Base-by-base conservation (phyloP, 1,284 basidiomycete species). In the Trametes hirsuta region DNA sequence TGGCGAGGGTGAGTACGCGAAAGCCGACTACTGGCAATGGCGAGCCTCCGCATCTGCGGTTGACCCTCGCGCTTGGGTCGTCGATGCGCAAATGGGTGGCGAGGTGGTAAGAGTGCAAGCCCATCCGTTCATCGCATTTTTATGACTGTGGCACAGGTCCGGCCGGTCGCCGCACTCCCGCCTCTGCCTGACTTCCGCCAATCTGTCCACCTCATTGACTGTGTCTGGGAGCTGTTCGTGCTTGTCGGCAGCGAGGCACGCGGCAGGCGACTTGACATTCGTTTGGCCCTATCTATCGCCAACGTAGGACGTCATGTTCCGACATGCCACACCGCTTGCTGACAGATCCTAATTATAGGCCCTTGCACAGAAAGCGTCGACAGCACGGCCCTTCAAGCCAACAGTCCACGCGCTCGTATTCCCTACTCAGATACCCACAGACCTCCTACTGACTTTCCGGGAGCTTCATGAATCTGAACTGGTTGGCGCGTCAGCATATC, bases 21-120 rank as follows among this genome's bases (percentile, higher is more conserved):
- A 81, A 47, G 91, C 91, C 1, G 84, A 91, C 66, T 88, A 93
- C 71, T 93, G 91, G 91, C 81, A 74, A 66, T 93, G 88, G 87
- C 80, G 86, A 66, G 73, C 75, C 15, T 69, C 67, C 11, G 71
- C 77, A 25, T 58, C 70, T n/a, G 65, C 71, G 9, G 66, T 69
- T 4, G 79, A 80, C 44, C 84, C 63, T 22, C 69, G 65, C 24
- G 74, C 85, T 22, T 91, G 88, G 88, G 74, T 76, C 37, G 78
- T 91, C 25, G 79, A 85, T 58, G 69, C 75, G 2, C 63, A 66
- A 2, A 69, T 75, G 37, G 65, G 56, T n/a, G 71, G 71, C 18
- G 66, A 74, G 40, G 66, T 76, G 44, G 87, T 88, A 68, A 68
- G 78, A 70, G 14, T 42, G 34, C 41, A 36, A 47, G 6, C 18